Base-by-base conservation (phyloP, 1,284 basidiomycete genomes). In the Sporisorium scitamineum region DNA sequence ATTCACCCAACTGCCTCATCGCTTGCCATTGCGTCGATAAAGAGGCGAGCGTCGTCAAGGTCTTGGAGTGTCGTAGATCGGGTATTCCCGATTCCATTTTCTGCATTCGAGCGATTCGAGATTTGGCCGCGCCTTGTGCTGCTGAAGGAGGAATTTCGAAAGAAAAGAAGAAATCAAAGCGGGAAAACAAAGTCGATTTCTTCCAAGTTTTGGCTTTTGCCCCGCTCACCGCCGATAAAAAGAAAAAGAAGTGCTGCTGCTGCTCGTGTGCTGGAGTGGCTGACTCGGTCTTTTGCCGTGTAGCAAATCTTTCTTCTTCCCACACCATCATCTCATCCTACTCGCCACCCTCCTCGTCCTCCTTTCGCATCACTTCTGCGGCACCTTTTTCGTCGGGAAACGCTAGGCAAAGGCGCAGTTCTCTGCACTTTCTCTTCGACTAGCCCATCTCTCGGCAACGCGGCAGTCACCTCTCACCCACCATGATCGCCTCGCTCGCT, bases 401-500 rank as follows among this genome's bases (percentile, higher is more conserved):
- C n/a, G n/a, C n/a, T n/a, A 50, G 47, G 47, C 27, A 34, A 39
- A 29, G 34, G 48, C 48, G 27, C 31, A 18, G 29, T 32, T 16
- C 3, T 32, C 18, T 32, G 16, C 29, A 39, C 27, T 10, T 31
- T 41, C n/a, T 18, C 10, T 11, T 22, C 32, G n/a, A n/a, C n/a
- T n/a, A 34, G 34, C 34, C 24, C 34, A 13, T 20, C n/a, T 8
- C 53, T 26, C 55, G 24, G 45, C 31, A 24, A 51, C 18, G 44
- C 24, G 24, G 44, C 44, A 16, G 24, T 24, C 44, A 27, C n/a
- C 9, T n/a, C 47, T n/a, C 32, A 20, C 20, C 22, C 53, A 61
- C 42, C 22, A 70, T 75, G 72, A 64, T 75, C 37, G 67, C 72
- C 27, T 70, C 72, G 16, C 62, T 75, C 50, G 72, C 72, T 51